Evolutionary conservation across 2,329 filamentous ascomycete genomes (phyloP), one percentile per base, ranked within the genome.

Genomic region (Dothiorella sarmentorum): DNA sequence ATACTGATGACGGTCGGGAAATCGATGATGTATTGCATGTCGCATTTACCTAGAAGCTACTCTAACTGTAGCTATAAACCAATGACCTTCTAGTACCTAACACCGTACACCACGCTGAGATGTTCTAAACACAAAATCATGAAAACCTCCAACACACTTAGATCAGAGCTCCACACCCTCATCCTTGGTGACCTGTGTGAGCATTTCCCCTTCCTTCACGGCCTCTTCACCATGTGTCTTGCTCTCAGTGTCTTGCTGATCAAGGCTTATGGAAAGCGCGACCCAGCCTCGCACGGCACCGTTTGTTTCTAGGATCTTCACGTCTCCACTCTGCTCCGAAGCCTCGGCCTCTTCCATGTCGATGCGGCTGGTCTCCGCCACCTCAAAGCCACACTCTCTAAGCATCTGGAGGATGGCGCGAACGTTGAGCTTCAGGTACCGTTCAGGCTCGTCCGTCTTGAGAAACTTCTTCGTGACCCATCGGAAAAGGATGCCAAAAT

Each of bases 371-470:
- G 73, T 75, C n/a, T 67, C 63, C 11, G 74, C 74, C 3, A 80
- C 71, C 60, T 77, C 71, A 1, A 74, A 65, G 0, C 73, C 73
- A 11, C 65, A 66, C 29, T 78, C 71, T n/a, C 78, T 66, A 38
- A 89, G 71, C 80, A 90, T 62, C 77, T 97, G 67, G 85, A 97
- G 74, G 73, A 97, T 66, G 81, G 97, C 62, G 74, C 97, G 61
- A 83, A 91, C 38, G 85, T 97, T 75, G 85, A 99, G 78, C 74
- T 94, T 68, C 82, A 96, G 74, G 84, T 96, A 69, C 87, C 91
- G 51, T 76, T 97, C 68, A 75, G 94, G 69, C 75, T 91, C 69
- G 76, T 96, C 75, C 0, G 78, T 78, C 58, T 80, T 80, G 58
- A 79, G 77, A 10, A 80, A 68, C 42, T 76, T 76, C 47, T 75